These are phyloP conservation scores for Xenosphaeropsis pyriputrescens DNA, from an alignment of 2,329 filamentous ascomycete genomes.

Conservation along the genomic window DNA sequence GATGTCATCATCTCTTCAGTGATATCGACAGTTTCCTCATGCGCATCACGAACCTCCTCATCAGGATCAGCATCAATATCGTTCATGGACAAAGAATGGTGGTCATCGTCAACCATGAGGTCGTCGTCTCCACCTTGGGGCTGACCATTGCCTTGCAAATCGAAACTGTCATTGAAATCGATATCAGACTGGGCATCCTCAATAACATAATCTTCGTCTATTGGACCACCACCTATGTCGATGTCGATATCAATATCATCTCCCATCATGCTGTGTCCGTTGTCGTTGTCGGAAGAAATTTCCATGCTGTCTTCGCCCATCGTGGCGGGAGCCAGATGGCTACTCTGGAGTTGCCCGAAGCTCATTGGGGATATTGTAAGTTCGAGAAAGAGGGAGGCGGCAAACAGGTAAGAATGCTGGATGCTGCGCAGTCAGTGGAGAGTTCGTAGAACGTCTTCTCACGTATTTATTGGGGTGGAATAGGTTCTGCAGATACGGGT, in stretches of 20 bases:
- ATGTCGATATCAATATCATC: constrained; percentile 45
- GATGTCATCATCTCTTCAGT: not conserved
- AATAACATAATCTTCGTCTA: constrained; percentile 39
- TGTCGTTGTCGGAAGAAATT: constrained; percentile 31
- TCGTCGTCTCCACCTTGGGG: constrained; percentile 25
- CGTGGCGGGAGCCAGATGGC: not conserved
- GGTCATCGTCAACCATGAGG: constrained; percentile 27
- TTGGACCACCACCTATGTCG: constrained; percentile 26
- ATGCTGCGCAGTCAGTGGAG: too few species aligned
- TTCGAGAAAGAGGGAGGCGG: too few species aligned
- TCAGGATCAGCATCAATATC: constrained; percentile 14
- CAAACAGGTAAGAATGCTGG: too few species aligned
- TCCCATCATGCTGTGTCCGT: constrained; percentile 21
- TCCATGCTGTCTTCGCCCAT: constrained; percentile 35
- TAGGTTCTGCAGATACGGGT: too few species aligned
- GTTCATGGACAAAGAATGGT: constrained; percentile 22
- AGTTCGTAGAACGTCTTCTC: too few species aligned
- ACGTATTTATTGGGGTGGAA: too few species aligned
- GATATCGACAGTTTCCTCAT: constrained; percentile 6
- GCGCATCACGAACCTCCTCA: constrained; percentile 9
- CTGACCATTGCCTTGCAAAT: constrained; percentile 15
- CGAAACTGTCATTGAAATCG: constrained; percentile 19
- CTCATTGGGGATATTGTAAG: too few species aligned
- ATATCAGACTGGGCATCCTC: constrained; percentile 29
- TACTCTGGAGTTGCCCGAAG: too few species aligned